phyloP scores from a whole-genome alignment of 441 rosid genomes.

The Metrosideros polymorpha region DNA sequence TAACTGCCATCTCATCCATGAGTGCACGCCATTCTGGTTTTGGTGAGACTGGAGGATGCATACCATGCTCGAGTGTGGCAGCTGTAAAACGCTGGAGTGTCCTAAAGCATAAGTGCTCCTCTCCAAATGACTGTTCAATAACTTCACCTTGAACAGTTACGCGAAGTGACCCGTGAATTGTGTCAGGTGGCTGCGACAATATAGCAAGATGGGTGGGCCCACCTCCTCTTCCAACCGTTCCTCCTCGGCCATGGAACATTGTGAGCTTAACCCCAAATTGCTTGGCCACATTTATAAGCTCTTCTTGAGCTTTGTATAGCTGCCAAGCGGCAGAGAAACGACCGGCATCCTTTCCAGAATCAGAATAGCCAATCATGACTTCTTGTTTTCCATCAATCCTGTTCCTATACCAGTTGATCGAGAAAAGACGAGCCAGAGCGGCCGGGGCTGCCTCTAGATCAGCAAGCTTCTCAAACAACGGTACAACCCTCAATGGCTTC shows the following conservation, averaged over 20 bases:
- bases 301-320: conserved; percentile 53
- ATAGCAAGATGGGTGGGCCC: conserved; percentile 76
- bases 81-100: conserved; percentile 21
- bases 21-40: conserved; percentile 45
- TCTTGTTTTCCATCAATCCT: conserved; percentile 56
- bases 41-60: conserved; percentile 1
- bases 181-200: conserved; percentile 50
- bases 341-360: conserved; percentile 68
- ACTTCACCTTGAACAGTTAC: conserved; percentile 36
- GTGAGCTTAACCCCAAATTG: conserved; percentile 46
- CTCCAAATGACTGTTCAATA: conserved; percentile 62
- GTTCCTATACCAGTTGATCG: conserved; percentile 54
- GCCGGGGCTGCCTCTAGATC: conserved; percentile 21
- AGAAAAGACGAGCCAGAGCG: conserved; percentile 47
- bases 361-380: conserved; percentile 66
- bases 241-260: conserved; percentile 69
- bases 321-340: conserved; percentile 71
- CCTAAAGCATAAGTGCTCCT: conserved; percentile 56
- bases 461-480: conserved; percentile 55
- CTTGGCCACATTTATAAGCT: conserved; percentile 49
- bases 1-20: conserved; percentile 37
- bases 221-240: conserved; percentile 64
- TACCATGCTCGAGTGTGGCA: neutral
- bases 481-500: conserved; percentile 49
- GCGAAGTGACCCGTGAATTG: neutral